These are phyloP conservation scores for Xylaria sp. DNA, from an alignment of 2,329 filamentous ascomycete genomes.

Conservation along the genomic window DNA sequence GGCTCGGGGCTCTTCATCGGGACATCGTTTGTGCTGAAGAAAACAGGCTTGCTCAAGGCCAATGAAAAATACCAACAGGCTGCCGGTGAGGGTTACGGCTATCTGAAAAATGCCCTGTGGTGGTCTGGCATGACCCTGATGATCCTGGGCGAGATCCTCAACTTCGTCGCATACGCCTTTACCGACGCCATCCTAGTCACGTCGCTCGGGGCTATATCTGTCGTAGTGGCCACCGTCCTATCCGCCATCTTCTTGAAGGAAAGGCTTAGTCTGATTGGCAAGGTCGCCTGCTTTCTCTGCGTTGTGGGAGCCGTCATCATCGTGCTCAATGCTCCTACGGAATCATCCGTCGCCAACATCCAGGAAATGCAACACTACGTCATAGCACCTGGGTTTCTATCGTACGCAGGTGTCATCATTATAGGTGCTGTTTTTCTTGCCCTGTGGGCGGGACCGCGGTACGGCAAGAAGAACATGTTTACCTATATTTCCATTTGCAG, in stretches of 20 bases:
- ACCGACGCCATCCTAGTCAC: conserved; percentile 97
- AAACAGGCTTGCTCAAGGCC: conserved; percentile 87
- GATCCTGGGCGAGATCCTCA: conserved; percentile 96
- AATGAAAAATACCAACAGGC: conserved; percentile 97
- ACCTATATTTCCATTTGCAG: conserved; percentile 98
- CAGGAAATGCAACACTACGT: conserved; percentile 93
- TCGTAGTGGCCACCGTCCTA: conserved; percentile 90
- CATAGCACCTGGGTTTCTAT: conserved; percentile 85
- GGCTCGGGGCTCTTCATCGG: conserved; percentile 93
- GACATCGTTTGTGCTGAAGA: conserved; percentile 94
- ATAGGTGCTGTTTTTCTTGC: conserved; percentile 77
- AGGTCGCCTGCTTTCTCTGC: conserved; percentile 94
- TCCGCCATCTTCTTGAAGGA: conserved; percentile 97
- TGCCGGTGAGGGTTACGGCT: conserved; percentile 95
- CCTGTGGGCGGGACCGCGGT: conserved; percentile 84
- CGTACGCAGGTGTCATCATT: conserved; percentile 85
- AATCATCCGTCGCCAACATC: conserved; percentile 86
- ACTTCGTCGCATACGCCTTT: conserved; percentile 96
- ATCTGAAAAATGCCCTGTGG: conserved; percentile 95
- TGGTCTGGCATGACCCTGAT: conserved; percentile 96
- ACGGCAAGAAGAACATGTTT: conserved; percentile 97
- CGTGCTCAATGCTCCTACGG: conserved; percentile 88
- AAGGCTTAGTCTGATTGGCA: conserved; percentile 92
- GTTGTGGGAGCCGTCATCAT: conserved; percentile 94
- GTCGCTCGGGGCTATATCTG: conserved; percentile 87